Evolutionary conservation across 352 stramenopile species (phyloP).

Genomic region (Phytophthora litchii): DNA sequence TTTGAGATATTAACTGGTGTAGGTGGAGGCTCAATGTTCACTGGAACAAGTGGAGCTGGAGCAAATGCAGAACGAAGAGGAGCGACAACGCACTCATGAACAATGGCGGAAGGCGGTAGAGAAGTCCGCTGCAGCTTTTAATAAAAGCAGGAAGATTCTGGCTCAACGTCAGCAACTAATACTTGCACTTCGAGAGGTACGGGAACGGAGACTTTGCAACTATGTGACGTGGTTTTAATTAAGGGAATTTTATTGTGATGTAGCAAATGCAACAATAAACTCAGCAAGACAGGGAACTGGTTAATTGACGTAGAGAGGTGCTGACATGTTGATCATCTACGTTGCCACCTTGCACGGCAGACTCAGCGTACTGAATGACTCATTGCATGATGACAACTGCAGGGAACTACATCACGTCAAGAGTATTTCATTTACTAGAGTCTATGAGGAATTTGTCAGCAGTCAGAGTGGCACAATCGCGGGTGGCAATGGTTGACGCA

Average conservation of each 20-base stretch:
- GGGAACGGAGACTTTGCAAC: background rate
- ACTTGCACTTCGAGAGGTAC: constrained; percentile 61
- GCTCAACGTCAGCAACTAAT: constrained; percentile 61
- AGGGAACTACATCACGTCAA: no score
- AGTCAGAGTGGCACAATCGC: background rate
- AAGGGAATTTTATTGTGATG: background rate
- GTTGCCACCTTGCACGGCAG: no score
- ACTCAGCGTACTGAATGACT: no score
- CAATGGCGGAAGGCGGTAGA: constrained; percentile 55
- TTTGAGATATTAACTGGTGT: constrained; percentile 4
- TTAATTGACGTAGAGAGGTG: no score
- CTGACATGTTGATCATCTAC: no score
- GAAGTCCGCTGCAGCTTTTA: constrained; percentile 42
- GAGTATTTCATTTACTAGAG: background rate
- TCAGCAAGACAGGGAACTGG: background rate
- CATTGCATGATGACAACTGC: no score
- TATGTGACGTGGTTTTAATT: background rate
- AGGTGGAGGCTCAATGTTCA: constrained; percentile 53
- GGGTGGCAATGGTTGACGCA: background rate
- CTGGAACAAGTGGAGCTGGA: constrained; percentile 53
- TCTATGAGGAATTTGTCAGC: background rate
- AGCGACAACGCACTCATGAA: constrained; percentile 60
- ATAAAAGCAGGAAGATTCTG: constrained; percentile 52
- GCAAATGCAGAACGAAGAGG: constrained; percentile 60
- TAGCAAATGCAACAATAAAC: constrained; percentile 21